Evolutionary conservation across 371 early-diverging fungal species (phyloP).

Genomic region (Rhizomucor miehei): DNA sequence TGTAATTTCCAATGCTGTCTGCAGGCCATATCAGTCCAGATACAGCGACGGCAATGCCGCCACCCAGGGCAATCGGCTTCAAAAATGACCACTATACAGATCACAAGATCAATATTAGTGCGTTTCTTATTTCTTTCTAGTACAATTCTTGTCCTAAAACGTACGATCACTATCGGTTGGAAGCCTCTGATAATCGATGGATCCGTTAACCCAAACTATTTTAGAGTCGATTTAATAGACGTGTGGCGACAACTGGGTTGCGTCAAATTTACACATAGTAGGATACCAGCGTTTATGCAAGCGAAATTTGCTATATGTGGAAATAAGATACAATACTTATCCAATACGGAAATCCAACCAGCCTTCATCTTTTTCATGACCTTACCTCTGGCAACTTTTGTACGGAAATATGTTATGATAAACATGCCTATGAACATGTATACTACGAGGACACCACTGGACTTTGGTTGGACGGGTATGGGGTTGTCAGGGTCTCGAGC

Average conservation of each 20-base stretch:
- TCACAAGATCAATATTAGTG: not conserved
- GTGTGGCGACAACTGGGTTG: not conserved
- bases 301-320: conserved; percentile 34
- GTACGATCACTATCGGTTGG: conserved; percentile 3
- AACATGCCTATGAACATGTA: conserved; percentile 41
- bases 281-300: conserved; percentile 33
- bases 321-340: not conserved
- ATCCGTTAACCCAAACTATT: conserved; percentile 34
- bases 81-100: conserved; percentile 33
- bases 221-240: too few species aligned
- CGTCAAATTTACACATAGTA: conserved; percentile 23
- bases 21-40: conserved; percentile 43
- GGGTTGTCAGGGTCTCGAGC: conserved; percentile 23
- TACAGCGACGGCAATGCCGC: conserved; percentile 29
- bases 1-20: conserved; percentile 35
- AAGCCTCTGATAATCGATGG: conserved; percentile 11
- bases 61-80: conserved; percentile 32
- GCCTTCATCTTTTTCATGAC: not conserved
- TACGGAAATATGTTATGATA: conserved; percentile 26
- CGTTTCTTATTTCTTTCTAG: too few species aligned
- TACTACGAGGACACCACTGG: conserved; percentile 31
- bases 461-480: conserved; percentile 30
- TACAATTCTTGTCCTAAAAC: not conserved
- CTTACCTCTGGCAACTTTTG: conserved; percentile 34
- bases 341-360: not conserved